Evolutionary conservation across 805 yeast species (phyloP), one percentile per base, ranked within the genome.

Genomic region (Cyberlindnera petersonii): DNA sequence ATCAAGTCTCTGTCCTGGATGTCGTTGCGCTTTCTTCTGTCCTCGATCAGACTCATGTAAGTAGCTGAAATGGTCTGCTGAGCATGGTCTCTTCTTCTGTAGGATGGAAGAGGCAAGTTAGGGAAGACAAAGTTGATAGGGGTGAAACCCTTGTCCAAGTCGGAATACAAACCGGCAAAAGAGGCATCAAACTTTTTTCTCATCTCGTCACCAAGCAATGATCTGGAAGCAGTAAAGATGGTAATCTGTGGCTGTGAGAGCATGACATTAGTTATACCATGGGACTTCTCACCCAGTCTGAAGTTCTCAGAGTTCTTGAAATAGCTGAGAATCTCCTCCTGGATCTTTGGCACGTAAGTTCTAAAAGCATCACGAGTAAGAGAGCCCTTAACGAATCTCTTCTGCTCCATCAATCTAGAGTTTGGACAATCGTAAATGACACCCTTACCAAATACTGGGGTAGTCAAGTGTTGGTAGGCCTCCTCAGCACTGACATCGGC

Each of bases 371-470:
- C 96, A 48, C 75, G 77, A 20, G 96, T 84, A 52, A 93, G 73
- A 17, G 96, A 94, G 39, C 77, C 76, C 66, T 93, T 93, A 47
- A 89, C 95, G 57, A 93, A 93, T 69, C 88, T 93, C 77, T 93
- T 93, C 66, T 93, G 98, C 63, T 93, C 98, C 98, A 93, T 93
- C 56, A 93, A 75, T 50, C 88, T 79, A 56, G 79, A 67, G 68
- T 93, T 93, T 47, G 98, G 87, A 66, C 97, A 91, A 67, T 93
- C 98, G 61, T 93, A 93, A 37, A 93, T 85, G 39, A 93, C 98
- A 56, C 98, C 98, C 58, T 88, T 79, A 54, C 98, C 98, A 53
- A 93, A 93, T 13, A 88, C 96, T 11, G 98, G 98, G n/a, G 98
- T 91, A n/a, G 98, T 93, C 64, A 93, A 74, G 60, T 89, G 96